Percentiles rank a stretch among this genome's conserved stretches.
Evolutionary conservation across 257 asterid species (phyloP).

Genomic region (Ophiorrhiza pumila): DNA sequence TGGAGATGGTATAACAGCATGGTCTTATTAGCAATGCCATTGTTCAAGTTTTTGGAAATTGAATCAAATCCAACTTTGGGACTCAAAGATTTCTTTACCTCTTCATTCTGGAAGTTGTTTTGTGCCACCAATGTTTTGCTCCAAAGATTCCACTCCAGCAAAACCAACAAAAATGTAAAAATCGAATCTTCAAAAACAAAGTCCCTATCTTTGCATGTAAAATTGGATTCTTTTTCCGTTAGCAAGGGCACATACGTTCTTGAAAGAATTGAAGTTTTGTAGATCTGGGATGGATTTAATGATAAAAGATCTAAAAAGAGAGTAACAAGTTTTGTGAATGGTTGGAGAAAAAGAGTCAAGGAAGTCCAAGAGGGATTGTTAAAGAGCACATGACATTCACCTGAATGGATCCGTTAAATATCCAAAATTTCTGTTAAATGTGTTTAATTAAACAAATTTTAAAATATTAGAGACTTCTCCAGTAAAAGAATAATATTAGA

Average conservation of each 20-base stretch:
- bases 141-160: slow-evolving; percentile 21
- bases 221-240: not conserved
- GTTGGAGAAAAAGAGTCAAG: not conserved
- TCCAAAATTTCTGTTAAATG: no score
- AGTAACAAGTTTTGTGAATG: not conserved
- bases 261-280: not conserved
- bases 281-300: slow-evolving; percentile 12
- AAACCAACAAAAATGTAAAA: not conserved
- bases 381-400: no score
- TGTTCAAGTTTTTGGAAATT: not conserved
- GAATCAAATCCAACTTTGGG: slow-evolving; percentile 1
- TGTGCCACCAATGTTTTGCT: slow-evolving; percentile 17
- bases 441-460: no score
- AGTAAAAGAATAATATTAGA: no score
- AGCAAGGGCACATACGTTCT: not conserved
- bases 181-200: not conserved
- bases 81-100: slow-evolving; percentile 13
- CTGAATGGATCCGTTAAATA: no score
- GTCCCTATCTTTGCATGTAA: not conserved
- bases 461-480: no score
- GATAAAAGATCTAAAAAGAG: not conserved
- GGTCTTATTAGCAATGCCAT: not conserved
- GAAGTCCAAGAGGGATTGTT: not conserved
- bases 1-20: slow-evolving; percentile 8
- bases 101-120: slow-evolving; percentile 15